Conservation (phyloP, 139 green algal genomes). For the Ettlia oleoabundans region DNA sequence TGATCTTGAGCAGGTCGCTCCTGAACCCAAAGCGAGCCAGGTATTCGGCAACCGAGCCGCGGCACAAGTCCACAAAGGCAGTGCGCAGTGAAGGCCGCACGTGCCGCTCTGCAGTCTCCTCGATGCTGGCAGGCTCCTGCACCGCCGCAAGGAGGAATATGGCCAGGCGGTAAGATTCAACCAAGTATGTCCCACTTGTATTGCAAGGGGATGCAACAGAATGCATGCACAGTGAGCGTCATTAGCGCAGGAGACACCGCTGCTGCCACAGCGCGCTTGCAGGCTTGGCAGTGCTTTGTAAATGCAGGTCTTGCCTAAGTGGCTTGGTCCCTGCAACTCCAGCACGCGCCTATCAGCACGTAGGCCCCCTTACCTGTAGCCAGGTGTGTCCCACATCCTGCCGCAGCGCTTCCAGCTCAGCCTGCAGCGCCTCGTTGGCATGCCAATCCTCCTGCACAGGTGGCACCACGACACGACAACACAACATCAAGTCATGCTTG, state of each 20-base stretch:
- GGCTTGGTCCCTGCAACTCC: too few relatives aligned
- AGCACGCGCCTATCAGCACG: too few relatives aligned
- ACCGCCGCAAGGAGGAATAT: neutral
- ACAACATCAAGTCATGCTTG: neutral
- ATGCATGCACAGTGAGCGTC: too few relatives aligned
- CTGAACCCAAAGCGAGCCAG: slow-evolving; percentile 64
- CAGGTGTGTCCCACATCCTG: slow-evolving; percentile 50
- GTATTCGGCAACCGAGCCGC: slow-evolving; percentile 47
- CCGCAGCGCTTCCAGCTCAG: slow-evolving; percentile 52
- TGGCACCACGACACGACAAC: too few relatives aligned
- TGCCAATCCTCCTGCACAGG: slow-evolving; percentile 59
- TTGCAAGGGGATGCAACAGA: too few relatives aligned
- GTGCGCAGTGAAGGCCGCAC: slow-evolving; percentile 54
- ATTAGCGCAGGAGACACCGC: too few relatives aligned
- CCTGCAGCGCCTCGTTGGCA: slow-evolving; percentile 56
- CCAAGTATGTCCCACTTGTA: neutral
- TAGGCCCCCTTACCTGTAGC: slow-evolving; percentile 6
- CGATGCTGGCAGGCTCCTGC: slow-evolving; percentile 49
- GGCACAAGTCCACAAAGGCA: slow-evolving; percentile 59
- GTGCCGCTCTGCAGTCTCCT: slow-evolving; percentile 61
- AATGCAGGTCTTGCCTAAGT: too few relatives aligned
- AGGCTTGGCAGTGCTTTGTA: too few relatives aligned
- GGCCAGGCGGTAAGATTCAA: neutral
- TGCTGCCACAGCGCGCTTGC: too few relatives aligned
- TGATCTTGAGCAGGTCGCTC: slow-evolving; percentile 57